Conservation (phyloP, 805 yeast genomes). For the Metschnikowia henanensis region DNA sequence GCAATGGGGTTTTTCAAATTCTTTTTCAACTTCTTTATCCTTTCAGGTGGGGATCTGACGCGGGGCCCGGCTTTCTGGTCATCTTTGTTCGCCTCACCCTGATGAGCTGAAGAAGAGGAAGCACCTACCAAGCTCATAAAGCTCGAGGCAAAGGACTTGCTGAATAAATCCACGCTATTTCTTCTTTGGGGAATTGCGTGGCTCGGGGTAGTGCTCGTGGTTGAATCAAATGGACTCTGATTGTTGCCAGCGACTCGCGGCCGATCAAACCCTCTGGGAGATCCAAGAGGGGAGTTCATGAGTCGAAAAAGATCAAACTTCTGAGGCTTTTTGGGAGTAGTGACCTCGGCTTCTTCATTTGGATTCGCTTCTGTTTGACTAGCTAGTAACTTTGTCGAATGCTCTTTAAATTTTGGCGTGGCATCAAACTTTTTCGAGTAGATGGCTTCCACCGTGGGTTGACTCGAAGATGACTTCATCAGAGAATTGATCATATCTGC, state of each 20-base stretch:
- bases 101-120: conserved; percentile 8
- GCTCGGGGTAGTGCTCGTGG: neutral
- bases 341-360: neutral
- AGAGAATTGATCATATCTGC: conserved; percentile 23
- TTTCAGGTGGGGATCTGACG: conserved; percentile 17
- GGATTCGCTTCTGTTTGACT: conserved; percentile 1
- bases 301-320: conserved; percentile 24
- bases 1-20: conserved; percentile 24
- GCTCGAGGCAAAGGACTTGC: conserved; percentile 33
- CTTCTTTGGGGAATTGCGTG: conserved; percentile 9
- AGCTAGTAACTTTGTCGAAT: conserved; percentile 16
- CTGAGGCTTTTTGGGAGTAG: conserved; percentile 15
- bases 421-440: conserved; percentile 21
- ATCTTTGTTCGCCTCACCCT: neutral
- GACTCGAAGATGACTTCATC: conserved; percentile 12
- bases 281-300: conserved; percentile 21
- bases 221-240: neutral
- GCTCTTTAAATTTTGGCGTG: conserved; percentile 16
- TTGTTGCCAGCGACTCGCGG: neutral
- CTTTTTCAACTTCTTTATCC: conserved; percentile 16
- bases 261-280: conserved; percentile 15
- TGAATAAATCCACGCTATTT: conserved; percentile 22
- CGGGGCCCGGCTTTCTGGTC: neutral
- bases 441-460: conserved; percentile 34
- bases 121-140: conserved; percentile 25